Conservation (phyloP, 192 early-diverging fungal genomes). For the Mortierella alpina region DNA sequence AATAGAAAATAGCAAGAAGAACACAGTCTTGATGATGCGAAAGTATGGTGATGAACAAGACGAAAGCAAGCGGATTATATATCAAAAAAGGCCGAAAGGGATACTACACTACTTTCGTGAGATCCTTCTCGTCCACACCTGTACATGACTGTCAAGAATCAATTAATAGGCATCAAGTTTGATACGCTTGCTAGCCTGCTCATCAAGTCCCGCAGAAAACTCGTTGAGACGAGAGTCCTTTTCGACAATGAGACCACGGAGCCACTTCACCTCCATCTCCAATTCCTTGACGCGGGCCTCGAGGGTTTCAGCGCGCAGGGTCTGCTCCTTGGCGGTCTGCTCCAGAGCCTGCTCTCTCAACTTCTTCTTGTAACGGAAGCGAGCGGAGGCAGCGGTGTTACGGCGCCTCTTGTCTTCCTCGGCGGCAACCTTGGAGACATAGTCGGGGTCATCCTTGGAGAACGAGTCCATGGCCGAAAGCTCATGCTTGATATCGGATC, state of each 20-base stretch:
- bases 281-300: constrained; percentile 87
- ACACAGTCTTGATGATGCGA: no score
- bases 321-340: constrained; percentile 83
- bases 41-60: neutral
- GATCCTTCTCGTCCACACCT: no score
- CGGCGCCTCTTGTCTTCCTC: constrained; percentile 92
- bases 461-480: constrained; percentile 21
- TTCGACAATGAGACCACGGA: constrained; percentile 87
- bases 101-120: no score
- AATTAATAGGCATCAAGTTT: constrained; percentile 51
- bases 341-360: constrained; percentile 88
- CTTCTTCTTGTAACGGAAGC: constrained; percentile 98
- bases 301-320: constrained; percentile 74
- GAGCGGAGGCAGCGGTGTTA: constrained; percentile 95
- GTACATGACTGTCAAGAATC: neutral
- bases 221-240: constrained; percentile 66
- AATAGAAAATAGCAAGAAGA: no score
- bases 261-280: constrained; percentile 92
- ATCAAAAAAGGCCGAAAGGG: neutral
- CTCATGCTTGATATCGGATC: constrained; percentile 4
- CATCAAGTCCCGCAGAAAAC: constrained; percentile 33
- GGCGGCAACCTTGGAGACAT: constrained; percentile 54
- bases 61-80: neutral
- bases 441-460: constrained; percentile 46
- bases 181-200: constrained; percentile 48